These are phyloP conservation scores for Fusarium foetens DNA, from an alignment of 2,329 filamentous ascomycete genomes.

Conservation along the genomic window DNA sequence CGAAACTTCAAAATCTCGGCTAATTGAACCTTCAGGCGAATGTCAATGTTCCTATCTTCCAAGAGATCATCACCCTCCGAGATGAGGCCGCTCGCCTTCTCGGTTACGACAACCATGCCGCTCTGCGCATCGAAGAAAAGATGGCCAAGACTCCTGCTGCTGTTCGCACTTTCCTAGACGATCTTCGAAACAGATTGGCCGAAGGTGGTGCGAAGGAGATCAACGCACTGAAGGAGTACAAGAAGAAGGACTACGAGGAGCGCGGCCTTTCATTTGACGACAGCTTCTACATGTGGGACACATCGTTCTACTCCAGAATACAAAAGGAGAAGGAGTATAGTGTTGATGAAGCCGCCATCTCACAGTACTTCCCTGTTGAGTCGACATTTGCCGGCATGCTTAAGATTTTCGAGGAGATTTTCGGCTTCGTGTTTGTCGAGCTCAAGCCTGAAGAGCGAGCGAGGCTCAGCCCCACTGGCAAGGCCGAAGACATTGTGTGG, in stretches of 20 bases:
- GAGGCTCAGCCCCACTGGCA: conserved; percentile 72
- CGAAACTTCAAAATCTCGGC: too few relatives aligned
- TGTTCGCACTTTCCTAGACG: conserved; percentile 77
- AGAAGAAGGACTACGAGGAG: conserved; percentile 73
- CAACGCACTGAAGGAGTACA: conserved; percentile 75
- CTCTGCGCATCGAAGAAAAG: conserved; percentile 81
- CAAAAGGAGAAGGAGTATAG: conserved; percentile 84
- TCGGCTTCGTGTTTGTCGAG: conserved; percentile 82
- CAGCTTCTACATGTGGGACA: conserved; percentile 85
- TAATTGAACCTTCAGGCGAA: conserved; percentile 60
- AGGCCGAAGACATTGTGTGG: conserved; percentile 79
- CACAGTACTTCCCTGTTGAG: conserved; percentile 84
- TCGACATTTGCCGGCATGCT: conserved; percentile 82
- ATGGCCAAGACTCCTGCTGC: conserved; percentile 83
- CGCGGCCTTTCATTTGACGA: conserved; percentile 70
- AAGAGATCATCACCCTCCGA: conserved; percentile 77
- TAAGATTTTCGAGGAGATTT: conserved; percentile 83
- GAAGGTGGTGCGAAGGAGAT: conserved; percentile 78
- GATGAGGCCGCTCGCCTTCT: conserved; percentile 82
- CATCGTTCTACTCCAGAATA: conserved; percentile 81
- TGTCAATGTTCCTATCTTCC: conserved; percentile 77
- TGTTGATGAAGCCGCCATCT: conserved; percentile 81
- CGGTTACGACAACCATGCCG: conserved; percentile 80
- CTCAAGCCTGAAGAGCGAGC: conserved; percentile 73
- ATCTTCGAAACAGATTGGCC: conserved; percentile 73